Evolutionary conservation across 2,329 filamentous ascomycete genomes (phyloP), one percentile per base, ranked within the genome.

Genomic region (Helminthosporium solani): DNA sequence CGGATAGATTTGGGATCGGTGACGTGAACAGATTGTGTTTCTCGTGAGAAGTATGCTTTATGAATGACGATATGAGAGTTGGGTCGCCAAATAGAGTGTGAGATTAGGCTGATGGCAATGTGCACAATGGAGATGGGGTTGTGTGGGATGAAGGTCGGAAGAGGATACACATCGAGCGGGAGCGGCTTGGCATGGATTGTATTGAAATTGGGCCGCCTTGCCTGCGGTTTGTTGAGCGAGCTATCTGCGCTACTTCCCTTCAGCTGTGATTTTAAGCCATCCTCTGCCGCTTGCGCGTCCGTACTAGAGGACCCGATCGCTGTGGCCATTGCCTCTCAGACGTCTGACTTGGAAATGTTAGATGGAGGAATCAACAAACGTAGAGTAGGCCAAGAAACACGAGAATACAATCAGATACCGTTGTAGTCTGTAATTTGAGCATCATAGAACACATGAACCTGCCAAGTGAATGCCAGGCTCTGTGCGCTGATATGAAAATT

Each of bases 61-160:
- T 94, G 86, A 33, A 84, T 73, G 30, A 81, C 73, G 4, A 83
- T 80, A 64, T 90, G 86, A 12, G 79, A 79, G 1, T 80, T 77
- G 1, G 86, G 82, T 2, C 82, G 82, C 34, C 74, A 76, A 37
- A 95, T 69, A 6, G 87, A 73, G 63, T 94, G 89, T 37, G 81
- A 83, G 46, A 92, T 68, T 79, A 91, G 92, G 47, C 85, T 82
- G 63, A 87, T 87, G 33, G 84, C 80, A 55, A 96, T 79, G 60
- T 91, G 87, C 53, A 96, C 75, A 30, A 96, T 74, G 30, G 92
- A 97, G 35, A 97, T 71, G 34, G 94, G 94, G 67, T 97, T 96
- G 71, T 88, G 90, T 42, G 92, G 92, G 58, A 96, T 88, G 68
- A 99, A 88, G 38, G 82, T 81, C 30, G 94, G 94, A 8, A 97